Evolutionary conservation across 192 early-diverging fungal genomes (phyloP).

Genomic region (Geranomyces michiganensis): DNA sequence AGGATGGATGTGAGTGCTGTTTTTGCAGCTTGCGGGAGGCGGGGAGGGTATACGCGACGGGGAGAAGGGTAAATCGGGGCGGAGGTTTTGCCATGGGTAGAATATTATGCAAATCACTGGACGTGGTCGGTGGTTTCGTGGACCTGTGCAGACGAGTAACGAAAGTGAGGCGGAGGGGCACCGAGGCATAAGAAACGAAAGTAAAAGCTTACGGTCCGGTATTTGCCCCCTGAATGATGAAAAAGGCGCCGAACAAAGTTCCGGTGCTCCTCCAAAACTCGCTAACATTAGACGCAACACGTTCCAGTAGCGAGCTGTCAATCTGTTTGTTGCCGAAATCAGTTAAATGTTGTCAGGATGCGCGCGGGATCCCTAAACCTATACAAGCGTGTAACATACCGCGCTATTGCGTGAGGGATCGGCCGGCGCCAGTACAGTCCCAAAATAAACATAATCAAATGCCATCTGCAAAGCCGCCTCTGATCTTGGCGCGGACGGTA

Average conservation of each 20-base stretch:
- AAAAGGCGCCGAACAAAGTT: constrained; percentile 14
- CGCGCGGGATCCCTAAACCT: too few species aligned
- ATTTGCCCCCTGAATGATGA: neutral
- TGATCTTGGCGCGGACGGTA: neutral
- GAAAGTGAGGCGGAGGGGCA: too few species aligned
- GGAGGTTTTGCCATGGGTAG: constrained; percentile 10
- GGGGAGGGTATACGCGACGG: constrained; percentile 6
- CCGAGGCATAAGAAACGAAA: too few species aligned
- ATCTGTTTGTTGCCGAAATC: too few species aligned
- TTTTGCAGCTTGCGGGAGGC: neutral
- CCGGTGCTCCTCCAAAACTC: constrained; percentile 3
- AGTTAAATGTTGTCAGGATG: too few species aligned
- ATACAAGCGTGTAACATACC: neutral
- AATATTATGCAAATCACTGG: constrained; percentile 6
- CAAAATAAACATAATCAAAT: neutral
- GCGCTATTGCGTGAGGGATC: neutral
- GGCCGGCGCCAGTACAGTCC: neutral
- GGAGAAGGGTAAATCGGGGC: constrained; percentile 23
- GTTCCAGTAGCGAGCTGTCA: neutral
- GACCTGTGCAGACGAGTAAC: too few species aligned
- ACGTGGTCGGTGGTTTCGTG: too few species aligned
- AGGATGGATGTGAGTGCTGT: constrained; percentile 7
- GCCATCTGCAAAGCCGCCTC: neutral
- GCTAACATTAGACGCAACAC: neutral
- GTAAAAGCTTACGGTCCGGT: neutral